These are phyloP conservation scores for Kodamaea fungicola DNA, from an alignment of 1,139 yeast genomes.

Conservation along the genomic window DNA sequence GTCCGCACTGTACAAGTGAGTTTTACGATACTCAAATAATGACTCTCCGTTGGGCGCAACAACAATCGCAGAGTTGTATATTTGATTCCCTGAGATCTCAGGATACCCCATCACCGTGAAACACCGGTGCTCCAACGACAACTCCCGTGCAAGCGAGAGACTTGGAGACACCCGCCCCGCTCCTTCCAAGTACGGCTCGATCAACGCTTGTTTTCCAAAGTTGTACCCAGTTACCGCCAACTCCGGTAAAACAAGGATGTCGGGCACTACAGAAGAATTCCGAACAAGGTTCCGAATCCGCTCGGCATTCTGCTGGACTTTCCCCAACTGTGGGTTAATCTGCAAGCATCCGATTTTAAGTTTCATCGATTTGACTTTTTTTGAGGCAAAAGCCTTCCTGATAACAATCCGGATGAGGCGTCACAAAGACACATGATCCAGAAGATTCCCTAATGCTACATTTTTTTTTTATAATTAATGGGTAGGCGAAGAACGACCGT, in stretches of 20 bases:
- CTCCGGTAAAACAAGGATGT: slow-evolving; percentile 76
- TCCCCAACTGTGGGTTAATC: slow-evolving; percentile 62
- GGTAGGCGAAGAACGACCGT: no score
- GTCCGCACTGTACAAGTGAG: slow-evolving; percentile 77
- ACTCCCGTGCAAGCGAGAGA: slow-evolving; percentile 52
- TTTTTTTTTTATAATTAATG: no score
- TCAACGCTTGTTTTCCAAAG: slow-evolving; percentile 48
- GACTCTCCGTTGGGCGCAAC: slow-evolving; percentile 57
- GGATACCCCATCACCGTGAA: slow-evolving; percentile 84
- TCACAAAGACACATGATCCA: no score
- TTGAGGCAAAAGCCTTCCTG: no score
- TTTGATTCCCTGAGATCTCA: slow-evolving; percentile 38
- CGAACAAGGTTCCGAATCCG: slow-evolving; percentile 39
- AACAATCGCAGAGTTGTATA: slow-evolving; percentile 73
- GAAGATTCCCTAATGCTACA: no score
- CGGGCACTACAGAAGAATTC: slow-evolving; percentile 22
- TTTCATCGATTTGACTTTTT: slow-evolving; percentile 15
- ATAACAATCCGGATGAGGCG: no score
- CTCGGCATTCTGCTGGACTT: slow-evolving; percentile 50
- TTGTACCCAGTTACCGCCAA: slow-evolving; percentile 85
- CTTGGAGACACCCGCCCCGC: slow-evolving; percentile 35
- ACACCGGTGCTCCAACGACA: slow-evolving; percentile 53
- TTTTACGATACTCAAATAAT: slow-evolving; percentile 69
- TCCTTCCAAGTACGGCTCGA: slow-evolving; percentile 58
- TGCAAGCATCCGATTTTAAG: slow-evolving; percentile 66